Percentiles rank a stretch among this genome's conserved stretches.
These are phyloP conservation scores for Senna tora DNA, from an alignment of 306 rosid species.

Conservation along the genomic window DNA sequence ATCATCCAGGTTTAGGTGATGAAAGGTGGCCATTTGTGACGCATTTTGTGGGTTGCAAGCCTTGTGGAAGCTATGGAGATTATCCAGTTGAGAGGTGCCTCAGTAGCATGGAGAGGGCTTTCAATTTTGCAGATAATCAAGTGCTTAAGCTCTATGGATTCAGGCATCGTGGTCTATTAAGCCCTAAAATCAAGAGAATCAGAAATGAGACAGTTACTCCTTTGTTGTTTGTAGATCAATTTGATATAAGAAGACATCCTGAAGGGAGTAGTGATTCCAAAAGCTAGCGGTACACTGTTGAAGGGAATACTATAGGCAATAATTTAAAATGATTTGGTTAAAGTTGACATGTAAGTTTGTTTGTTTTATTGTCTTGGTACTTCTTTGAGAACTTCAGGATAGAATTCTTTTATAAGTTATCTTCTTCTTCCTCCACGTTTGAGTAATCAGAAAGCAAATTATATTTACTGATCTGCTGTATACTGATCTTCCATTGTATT, in stretches of 20 bases:
- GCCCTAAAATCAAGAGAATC: constrained; percentile 92
- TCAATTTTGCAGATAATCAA: constrained; percentile 94
- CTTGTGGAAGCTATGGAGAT: constrained; percentile 99
- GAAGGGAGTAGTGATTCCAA: constrained; percentile 43
- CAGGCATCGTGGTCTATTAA: constrained; percentile 85
- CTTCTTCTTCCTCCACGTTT: constrained; percentile 40
- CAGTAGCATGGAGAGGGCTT: constrained; percentile 97
- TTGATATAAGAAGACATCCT: constrained; percentile 74
- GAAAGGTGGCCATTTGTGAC: constrained; percentile 99
- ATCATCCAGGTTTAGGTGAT: constrained; percentile 92
- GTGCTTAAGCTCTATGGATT: constrained; percentile 90
- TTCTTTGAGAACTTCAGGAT: constrained; percentile 52
- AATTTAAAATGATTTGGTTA: constrained; percentile 49
- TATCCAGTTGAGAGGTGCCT: constrained; percentile 93
- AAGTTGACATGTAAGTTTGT: constrained; percentile 47
- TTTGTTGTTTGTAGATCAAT: constrained; percentile 69
- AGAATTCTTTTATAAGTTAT: constrained; percentile 62
- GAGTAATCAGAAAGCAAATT: constrained; percentile 49
- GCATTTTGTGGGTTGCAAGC: constrained; percentile 96
- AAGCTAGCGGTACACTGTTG: constrained; percentile 52
- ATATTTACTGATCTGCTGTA: constrained; percentile 48
- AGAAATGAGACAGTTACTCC: constrained; percentile 89
- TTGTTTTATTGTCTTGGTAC: constrained; percentile 44
- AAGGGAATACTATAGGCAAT: constrained; percentile 51
- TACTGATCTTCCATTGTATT: constrained; percentile 41